These are phyloP conservation scores for Elsinoe batatas DNA, from an alignment of 2,329 filamentous ascomycete species.

Conservation along the genomic window DNA sequence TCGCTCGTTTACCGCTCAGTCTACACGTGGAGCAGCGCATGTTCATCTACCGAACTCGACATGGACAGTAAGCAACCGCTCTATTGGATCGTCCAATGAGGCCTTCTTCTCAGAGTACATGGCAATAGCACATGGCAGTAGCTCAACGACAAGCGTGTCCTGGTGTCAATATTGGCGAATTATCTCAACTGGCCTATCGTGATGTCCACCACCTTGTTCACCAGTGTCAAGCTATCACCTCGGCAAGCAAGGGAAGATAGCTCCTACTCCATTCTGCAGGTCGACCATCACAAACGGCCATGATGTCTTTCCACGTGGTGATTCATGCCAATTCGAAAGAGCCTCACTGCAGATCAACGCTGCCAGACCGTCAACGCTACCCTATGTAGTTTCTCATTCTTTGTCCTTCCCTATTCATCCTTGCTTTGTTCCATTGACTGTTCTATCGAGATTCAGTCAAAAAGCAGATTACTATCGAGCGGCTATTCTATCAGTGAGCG, in stretches of 20 bases:
- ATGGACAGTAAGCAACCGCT: background rate
- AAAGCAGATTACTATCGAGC: background rate
- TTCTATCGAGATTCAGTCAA: background rate
- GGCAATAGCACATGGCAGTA: too few relatives aligned
- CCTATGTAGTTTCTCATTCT: background rate
- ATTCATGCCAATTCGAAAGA: background rate
- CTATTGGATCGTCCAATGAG: background rate
- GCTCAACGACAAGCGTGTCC: background rate
- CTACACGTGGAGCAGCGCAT: background rate
- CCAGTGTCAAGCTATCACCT: background rate
- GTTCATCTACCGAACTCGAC: background rate
- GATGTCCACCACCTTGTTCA: background rate
- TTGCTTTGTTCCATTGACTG: background rate
- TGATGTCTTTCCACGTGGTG: background rate
- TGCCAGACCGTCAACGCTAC: background rate
- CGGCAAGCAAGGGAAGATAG: too few relatives aligned
- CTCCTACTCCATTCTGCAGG: background rate
- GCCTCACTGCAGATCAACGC: constrained; percentile 7
- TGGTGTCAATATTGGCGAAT: too few relatives aligned
- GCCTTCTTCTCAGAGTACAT: background rate
- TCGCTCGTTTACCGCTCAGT: background rate
- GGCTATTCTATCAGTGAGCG: background rate
- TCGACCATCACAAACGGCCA: background rate
- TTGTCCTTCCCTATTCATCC: background rate
- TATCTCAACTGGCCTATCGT: too few relatives aligned